A percentile compares a stretch with the other conserved stretches of the same genome.
Evolutionary conservation across 2,329 filamentous ascomycete genomes (phyloP).

Genomic region (Akanthomyces uredinophilus): DNA sequence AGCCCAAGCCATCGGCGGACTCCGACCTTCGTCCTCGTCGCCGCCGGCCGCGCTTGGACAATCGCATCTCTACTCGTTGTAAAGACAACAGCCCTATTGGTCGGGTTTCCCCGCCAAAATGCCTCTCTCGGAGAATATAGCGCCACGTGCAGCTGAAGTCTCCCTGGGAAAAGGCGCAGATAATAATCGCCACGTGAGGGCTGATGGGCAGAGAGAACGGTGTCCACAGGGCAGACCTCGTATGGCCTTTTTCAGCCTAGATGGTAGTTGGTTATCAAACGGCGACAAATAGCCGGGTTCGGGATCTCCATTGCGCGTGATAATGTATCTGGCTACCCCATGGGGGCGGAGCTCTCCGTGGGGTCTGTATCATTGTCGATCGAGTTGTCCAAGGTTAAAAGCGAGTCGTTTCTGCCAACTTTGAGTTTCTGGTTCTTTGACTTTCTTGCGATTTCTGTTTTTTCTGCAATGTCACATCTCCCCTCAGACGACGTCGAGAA

Average conservation of each 20-base stretch:
- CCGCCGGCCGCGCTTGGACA: neutral
- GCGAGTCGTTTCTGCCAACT: neutral
- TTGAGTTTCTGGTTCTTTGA: neutral
- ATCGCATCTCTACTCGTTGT: neutral
- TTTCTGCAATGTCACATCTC: neutral
- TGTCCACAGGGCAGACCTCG: neutral
- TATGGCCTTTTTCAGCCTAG: neutral
- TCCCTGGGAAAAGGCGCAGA: neutral
- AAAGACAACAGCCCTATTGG: neutral
- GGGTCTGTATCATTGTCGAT: neutral
- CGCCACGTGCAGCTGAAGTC: neutral
- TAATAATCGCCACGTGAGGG: neutral
- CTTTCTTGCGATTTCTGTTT: neutral
- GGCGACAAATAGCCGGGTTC: neutral
- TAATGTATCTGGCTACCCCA: neutral
- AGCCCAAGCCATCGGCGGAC: neutral
- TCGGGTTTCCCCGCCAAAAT: neutral
- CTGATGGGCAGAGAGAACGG: neutral
- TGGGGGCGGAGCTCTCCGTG: slow-evolving; percentile 11
- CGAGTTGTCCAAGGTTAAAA: neutral
- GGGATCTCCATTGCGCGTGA: neutral
- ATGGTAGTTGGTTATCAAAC: neutral
- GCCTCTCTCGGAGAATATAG: neutral
- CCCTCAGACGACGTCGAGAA: neutral
- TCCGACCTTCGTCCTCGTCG: neutral